Evolutionary conservation across 2,329 filamentous ascomycete genomes (phyloP).

Genomic region (Didymella pinodella): DNA sequence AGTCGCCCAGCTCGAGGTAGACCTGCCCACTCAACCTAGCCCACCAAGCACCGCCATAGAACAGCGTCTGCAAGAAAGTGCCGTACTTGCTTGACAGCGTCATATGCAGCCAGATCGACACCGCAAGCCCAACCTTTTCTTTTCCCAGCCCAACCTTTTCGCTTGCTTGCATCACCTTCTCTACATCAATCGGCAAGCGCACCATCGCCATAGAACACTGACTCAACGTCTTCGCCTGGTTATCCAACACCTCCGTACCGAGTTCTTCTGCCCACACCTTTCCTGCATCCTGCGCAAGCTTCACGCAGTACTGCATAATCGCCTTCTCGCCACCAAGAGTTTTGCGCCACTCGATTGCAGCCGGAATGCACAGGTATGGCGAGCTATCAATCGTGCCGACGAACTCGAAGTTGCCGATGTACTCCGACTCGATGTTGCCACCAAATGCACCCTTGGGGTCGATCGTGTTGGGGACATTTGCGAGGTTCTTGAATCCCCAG

Average conservation of each 20-base stretch:
- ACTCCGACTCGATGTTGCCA: slow-evolving; percentile 62
- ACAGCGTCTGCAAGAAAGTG: slow-evolving; percentile 74
- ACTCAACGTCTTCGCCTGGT: slow-evolving; percentile 66
- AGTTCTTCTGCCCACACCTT: slow-evolving; percentile 67
- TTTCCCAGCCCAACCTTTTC: slow-evolving; percentile 28
- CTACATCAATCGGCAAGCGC: slow-evolving; percentile 68
- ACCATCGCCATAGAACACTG: slow-evolving; percentile 78
- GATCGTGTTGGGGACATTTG: slow-evolving; percentile 62
- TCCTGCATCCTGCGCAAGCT: slow-evolving; percentile 71
- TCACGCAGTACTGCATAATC: slow-evolving; percentile 69
- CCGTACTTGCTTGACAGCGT: slow-evolving; percentile 65
- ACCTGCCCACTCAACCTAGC: slow-evolving; percentile 79
- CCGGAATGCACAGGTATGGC: slow-evolving; percentile 75
- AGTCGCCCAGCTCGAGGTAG: slow-evolving; percentile 82
- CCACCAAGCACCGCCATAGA: slow-evolving; percentile 72
- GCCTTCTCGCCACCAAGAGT: slow-evolving; percentile 76
- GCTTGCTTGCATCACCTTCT: slow-evolving; percentile 36
- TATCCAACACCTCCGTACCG: slow-evolving; percentile 76
- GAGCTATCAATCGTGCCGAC: slow-evolving; percentile 77
- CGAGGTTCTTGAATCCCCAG: slow-evolving; percentile 61
- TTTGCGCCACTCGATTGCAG: slow-evolving; percentile 74
- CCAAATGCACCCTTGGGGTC: slow-evolving; percentile 36
- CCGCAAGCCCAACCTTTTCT: slow-evolving; percentile 30
- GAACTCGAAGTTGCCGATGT: slow-evolving; percentile 76
- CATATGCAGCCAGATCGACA: slow-evolving; percentile 54